Evolutionary conservation across 1,139 yeast genomes (phyloP), one percentile per base, ranked within the genome.

Genomic region (Starmera stellimalicola): DNA sequence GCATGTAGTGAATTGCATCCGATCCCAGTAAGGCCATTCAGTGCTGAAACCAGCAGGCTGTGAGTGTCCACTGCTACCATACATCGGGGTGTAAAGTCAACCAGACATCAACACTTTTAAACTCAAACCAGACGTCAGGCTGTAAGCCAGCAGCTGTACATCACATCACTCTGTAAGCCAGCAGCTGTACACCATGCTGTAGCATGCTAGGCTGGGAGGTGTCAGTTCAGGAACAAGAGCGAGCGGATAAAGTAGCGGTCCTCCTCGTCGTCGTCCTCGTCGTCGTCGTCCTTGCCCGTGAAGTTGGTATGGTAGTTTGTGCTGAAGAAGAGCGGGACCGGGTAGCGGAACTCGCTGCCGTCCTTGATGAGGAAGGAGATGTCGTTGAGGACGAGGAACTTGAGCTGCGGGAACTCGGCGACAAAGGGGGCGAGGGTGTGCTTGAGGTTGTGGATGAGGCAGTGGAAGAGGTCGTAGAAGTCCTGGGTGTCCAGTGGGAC

Each of bases 321-420:
- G 32, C 50, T 54, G 33, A 54, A 57, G 35, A 58, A 60, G 6
- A 58, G 47, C 7, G 63, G 63, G 3, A 25, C 34, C 46, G 57
- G 41, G 46, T 49, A 25, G 48, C 33, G 33, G n/a, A 31, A 28
- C 3, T 40, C 18, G 0, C 14, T 16, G 19, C 49, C 51, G 17
- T 50, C 52, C 16, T 54, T 41, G 5, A 59, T 48, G 10, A 58
- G 42, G 6, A 63, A 55, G 5, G 66, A 58, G 9, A 62, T 56
- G 34, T 62, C 67, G 37, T 61, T 62, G 27, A 62, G 33, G 38
- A 61, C 63, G 34, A 63, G 40, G 33, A 57, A 61, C 32, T 59
- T 48, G 33, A 63, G 39, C 7, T 50, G 39, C 9, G 58, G 54
- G 36, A 60, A 58, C 5, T 54, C 51, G 6, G 42, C 40, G 16